Evolutionary conservation across 805 yeast genomes (phyloP), one percentile per base, ranked within the genome.

Genomic region (Ogataea methanolica): DNA sequence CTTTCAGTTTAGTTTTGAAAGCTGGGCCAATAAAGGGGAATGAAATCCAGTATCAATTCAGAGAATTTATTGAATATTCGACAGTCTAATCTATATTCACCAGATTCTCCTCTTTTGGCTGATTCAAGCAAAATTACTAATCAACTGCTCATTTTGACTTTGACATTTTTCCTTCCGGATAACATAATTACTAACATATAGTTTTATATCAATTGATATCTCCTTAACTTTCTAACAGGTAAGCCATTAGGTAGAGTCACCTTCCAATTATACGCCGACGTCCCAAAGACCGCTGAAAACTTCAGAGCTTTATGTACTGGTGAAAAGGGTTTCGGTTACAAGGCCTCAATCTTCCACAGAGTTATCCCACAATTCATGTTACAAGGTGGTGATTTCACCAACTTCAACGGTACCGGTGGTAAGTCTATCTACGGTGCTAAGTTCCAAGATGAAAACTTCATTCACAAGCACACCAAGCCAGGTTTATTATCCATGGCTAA

Each of bases 351-450:
- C 57, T 91, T 92, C 94, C 97, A 91, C 88, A 85, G 97, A 77
- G 96, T 91, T 57, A 90, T 90, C 65, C 97, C 97, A 57, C 83
- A 86, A 70, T 91, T 91, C 78, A 91, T 91, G 98, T 77, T 92
- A 68, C 98, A 91, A 79, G 97, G 91, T 68, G 92, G 92, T 76
- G 94, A 86, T 72, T 83, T 86, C 73, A 85, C 89, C 66, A 71
- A 75, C 72, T 85, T 88, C 70, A 83, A 87, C 69, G 97, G 98
- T 59, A 82, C 86, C 60, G 98, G 98, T 68, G 98, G 98, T 68
- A 83, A 82, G 70, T 84, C 90, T 42, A 85, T 85, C 70, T 85
- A 85, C 69, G 94, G 92, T 60, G 73, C 72, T 57, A 81, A 79
- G 58, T 68, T 67, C 52, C 60, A 70, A 33, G 84, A 80, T 52